Percentiles rank a stretch among this genome's conserved stretches.
phyloP scores from a whole-genome alignment of 2,329 filamentous ascomycete genomes.

The Diaporthe sp. region DNA sequence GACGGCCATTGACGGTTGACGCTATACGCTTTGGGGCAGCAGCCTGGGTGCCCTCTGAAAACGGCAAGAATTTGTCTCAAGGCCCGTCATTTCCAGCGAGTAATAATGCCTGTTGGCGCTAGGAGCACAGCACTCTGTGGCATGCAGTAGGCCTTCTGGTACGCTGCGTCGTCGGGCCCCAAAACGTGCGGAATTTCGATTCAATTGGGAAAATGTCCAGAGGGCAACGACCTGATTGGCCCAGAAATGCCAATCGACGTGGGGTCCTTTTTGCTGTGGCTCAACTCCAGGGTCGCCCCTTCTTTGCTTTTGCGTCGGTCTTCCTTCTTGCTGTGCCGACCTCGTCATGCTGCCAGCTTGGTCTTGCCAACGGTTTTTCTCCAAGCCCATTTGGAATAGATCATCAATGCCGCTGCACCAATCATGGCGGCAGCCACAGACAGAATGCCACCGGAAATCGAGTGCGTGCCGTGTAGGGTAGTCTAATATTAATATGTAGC shows the following conservation, averaged over 20 bases:
- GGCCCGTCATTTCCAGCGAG: conserved; percentile 38
- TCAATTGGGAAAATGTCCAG: conserved; percentile 44
- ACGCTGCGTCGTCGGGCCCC: conserved; percentile 14
- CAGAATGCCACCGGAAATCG: neutral
- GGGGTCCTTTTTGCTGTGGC: conserved; percentile 37
- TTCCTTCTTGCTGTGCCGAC: conserved; percentile 3
- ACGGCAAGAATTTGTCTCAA: conserved; percentile 27
- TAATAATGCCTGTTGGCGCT: conserved; percentile 40
- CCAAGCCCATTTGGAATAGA: conserved; percentile 21
- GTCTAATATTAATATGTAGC: conserved; percentile 8
- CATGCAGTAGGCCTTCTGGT: conserved; percentile 4
- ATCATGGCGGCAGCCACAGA: conserved; percentile 3
- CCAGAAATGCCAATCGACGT: conserved; percentile 47
- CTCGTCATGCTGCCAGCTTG: conserved; percentile 11
- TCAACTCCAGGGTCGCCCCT: conserved; percentile 22
- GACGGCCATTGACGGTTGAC: conserved; percentile 18
- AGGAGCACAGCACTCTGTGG: conserved; percentile 21
- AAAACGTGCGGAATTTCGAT: conserved; percentile 35
- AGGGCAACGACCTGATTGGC: conserved; percentile 51
- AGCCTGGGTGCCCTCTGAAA: conserved; percentile 23
- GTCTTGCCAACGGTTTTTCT: conserved; percentile 21
- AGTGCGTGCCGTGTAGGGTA: conserved; percentile 8
- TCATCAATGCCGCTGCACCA: conserved; percentile 7
- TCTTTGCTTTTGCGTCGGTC: conserved; percentile 19
- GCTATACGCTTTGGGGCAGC: conserved; percentile 21